Evolutionary conservation across 139 green algal genomes (phyloP).

Genomic region (Chlorella vulgaris): DNA sequence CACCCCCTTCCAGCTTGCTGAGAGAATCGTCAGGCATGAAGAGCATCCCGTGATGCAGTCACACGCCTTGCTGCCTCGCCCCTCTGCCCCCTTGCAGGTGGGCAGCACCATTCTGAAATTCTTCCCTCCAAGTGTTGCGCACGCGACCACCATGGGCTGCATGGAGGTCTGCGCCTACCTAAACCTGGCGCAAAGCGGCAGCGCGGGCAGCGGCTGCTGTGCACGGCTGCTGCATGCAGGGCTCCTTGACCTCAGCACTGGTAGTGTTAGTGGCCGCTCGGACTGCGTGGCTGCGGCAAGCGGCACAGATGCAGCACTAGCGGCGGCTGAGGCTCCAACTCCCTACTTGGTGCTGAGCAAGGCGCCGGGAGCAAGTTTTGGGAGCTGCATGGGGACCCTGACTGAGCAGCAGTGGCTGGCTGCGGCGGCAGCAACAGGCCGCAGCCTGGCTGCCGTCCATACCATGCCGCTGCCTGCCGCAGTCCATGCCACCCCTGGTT

Average conservation of each 20-base stretch:
- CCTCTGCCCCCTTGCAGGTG: background rate
- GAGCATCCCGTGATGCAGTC: no score
- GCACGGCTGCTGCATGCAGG: conserved; percentile 2
- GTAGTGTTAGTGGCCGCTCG: background rate
- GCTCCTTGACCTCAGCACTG: background rate
- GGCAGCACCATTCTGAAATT: conserved; percentile 21
- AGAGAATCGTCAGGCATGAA: background rate
- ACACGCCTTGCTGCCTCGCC: background rate
- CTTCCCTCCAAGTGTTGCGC: background rate
- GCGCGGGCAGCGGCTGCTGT: background rate
- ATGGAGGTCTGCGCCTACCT: conserved; percentile 24
- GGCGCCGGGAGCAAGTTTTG: background rate
- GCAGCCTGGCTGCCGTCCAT: conserved; percentile 24
- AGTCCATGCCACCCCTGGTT: background rate
- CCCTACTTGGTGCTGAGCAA: conserved; percentile 7
- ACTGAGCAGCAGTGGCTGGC: background rate
- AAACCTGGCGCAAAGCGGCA: background rate
- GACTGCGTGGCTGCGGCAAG: background rate
- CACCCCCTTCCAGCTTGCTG: background rate
- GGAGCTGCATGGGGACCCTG: background rate
- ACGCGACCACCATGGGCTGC: background rate
- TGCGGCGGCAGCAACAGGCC: background rate
- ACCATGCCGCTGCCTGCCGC: conserved; percentile 20
- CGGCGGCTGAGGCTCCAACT: background rate
- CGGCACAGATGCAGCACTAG: background rate